These are phyloP conservation scores for Pestalotiopsis sp. DNA, from an alignment of 2,329 filamentous ascomycete species.

Conservation along the genomic window DNA sequence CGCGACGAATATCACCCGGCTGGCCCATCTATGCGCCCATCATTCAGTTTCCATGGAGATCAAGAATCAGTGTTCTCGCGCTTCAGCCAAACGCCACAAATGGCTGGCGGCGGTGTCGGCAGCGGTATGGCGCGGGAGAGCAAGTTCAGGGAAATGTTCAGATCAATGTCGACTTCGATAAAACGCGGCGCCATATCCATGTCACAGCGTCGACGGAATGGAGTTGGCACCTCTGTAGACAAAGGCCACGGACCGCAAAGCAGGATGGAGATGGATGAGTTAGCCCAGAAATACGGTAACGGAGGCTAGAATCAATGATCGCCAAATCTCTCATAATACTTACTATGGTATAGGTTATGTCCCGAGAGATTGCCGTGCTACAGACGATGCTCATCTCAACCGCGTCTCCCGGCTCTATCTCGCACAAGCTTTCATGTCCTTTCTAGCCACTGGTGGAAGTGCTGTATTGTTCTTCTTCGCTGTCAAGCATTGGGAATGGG, in stretches of 20 bases:
- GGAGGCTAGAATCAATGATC: neutral
- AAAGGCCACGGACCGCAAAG: neutral
- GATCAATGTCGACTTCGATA: neutral
- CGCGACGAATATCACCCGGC: neutral
- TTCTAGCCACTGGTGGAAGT: neutral
- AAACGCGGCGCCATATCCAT: neutral
- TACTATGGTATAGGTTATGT: neutral
- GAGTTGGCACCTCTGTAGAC: neutral
- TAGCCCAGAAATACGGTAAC: neutral
- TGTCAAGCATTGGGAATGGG: neutral
- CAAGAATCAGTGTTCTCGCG: neutral
- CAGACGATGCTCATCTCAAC: neutral
- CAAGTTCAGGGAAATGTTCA: slow-evolving; percentile 6
- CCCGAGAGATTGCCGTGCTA: slow-evolving; percentile 1
- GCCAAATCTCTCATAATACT: neutral
- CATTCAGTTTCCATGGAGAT: neutral
- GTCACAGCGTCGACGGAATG: neutral
- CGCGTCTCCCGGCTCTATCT: slow-evolving; percentile 1
- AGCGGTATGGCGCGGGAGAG: neutral
- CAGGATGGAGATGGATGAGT: neutral
- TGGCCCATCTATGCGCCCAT: neutral
- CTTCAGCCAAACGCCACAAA: neutral
- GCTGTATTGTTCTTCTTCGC: neutral
- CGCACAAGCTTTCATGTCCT: slow-evolving; percentile 1
- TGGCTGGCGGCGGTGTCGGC: too few relatives aligned